phyloP scores from a whole-genome alignment of 2,329 filamentous ascomycete genomes.

The Calonectria pauciramosa region DNA sequence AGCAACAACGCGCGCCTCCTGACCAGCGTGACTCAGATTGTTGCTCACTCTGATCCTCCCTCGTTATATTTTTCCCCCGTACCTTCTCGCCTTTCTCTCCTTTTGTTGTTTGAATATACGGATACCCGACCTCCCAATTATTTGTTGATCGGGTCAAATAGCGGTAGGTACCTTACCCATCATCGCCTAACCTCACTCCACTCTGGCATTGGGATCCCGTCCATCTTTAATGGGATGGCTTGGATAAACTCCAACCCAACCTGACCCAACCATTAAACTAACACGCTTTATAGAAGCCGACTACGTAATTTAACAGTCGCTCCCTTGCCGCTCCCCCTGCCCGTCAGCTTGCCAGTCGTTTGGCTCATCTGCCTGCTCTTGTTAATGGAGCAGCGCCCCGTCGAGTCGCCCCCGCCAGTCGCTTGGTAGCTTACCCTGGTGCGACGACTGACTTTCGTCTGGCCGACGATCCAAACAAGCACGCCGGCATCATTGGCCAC shows the following conservation, averaged over 20 bases:
- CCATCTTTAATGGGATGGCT: constrained; percentile 22
- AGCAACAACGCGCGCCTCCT: constrained; percentile 5
- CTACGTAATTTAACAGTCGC: constrained; percentile 22
- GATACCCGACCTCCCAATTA: constrained; percentile 15
- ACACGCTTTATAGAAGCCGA: constrained; percentile 23
- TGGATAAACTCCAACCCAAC: constrained; percentile 12
- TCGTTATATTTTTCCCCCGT: background rate
- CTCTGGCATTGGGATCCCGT: constrained; percentile 11
- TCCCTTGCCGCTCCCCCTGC: constrained; percentile 15
- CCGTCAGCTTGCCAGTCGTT: constrained; percentile 10
- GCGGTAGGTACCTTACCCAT: constrained; percentile 29
- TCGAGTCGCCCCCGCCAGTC: constrained; percentile 36
- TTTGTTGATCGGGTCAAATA: constrained; percentile 19
- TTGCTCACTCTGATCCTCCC: background rate
- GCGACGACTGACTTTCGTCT: constrained; percentile 44
- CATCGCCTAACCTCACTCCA: constrained; percentile 30
- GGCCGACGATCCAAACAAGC: constrained; percentile 44
- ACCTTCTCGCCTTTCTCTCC: background rate
- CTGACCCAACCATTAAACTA: constrained; percentile 8
- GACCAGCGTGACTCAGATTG: constrained; percentile 12
- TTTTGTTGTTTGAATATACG: background rate
- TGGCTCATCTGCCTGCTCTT: constrained; percentile 31
- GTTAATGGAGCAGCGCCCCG: constrained; percentile 39
- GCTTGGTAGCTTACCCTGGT: constrained; percentile 35
- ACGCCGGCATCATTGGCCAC: constrained; percentile 44